Conservation (phyloP, 2,329 filamentous ascomycete species). For the Diaporthe citriasiana region DNA sequence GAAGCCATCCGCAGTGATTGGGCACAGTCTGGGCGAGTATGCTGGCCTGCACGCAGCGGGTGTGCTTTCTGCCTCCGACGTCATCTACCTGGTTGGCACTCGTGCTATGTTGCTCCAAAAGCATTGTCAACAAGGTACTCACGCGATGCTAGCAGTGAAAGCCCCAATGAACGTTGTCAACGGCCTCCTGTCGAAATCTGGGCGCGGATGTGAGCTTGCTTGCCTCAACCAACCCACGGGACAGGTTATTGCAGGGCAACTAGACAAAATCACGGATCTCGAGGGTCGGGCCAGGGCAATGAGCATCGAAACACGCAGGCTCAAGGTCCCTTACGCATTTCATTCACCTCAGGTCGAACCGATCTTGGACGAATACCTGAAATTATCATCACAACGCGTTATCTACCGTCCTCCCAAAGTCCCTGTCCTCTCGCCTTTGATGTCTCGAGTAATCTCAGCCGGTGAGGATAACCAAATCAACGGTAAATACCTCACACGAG, state of each 20-base stretch:
- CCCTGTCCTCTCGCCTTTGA: slow-evolving; percentile 77
- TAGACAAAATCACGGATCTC: slow-evolving; percentile 59
- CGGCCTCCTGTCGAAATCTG: slow-evolving; percentile 61
- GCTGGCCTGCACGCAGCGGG: slow-evolving; percentile 78
- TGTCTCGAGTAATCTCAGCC: slow-evolving; percentile 69
- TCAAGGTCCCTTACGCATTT: slow-evolving; percentile 67
- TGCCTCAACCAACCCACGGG: slow-evolving; percentile 83
- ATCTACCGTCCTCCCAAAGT: slow-evolving; percentile 61
- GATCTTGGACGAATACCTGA: slow-evolving; percentile 70
- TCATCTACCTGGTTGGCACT: slow-evolving; percentile 78
- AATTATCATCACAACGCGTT: slow-evolving; percentile 53
- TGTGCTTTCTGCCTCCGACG: slow-evolving; percentile 78
- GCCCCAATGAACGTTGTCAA: slow-evolving; percentile 49
- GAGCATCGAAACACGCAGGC: slow-evolving; percentile 58
- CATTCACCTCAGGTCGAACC: slow-evolving; percentile 67
- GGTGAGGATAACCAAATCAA: slow-evolving; percentile 52
- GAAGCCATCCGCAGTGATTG: slow-evolving; percentile 60
- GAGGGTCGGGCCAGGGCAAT: slow-evolving; percentile 52
- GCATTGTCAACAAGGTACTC: slow-evolving; percentile 75
- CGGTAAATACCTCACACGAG: slow-evolving; percentile 8
- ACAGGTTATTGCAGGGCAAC: slow-evolving; percentile 73
- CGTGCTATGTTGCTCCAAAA: slow-evolving; percentile 75
- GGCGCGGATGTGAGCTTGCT: slow-evolving; percentile 66
- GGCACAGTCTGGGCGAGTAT: slow-evolving; percentile 77
- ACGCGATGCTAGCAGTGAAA: slow-evolving; percentile 68